Base-by-base conservation (phyloP, 148 eudicot genomes). In the Suaeda aralocaspica region DNA sequence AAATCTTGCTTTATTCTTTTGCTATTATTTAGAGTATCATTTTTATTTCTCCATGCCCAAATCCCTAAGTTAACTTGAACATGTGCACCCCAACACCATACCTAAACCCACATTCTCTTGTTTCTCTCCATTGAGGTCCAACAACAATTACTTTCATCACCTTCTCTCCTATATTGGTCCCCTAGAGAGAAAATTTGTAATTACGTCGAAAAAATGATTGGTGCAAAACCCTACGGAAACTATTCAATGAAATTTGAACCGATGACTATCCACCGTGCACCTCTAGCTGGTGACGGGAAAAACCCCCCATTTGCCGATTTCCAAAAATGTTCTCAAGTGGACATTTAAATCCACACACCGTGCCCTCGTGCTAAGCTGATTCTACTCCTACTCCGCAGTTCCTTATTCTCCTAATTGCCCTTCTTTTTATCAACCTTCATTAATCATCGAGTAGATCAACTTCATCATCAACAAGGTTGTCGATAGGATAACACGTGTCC, bases 401-500 rank as follows among this genome's bases (percentile, higher is more conserved):
- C 13, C 12, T 33, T 39, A 21, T 30, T 29, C 45, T 31, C 51
- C 64, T 16, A 6, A 12, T 22, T 22, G 26, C 30, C 34, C 31
- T 26, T 2, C 4, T 61, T 63, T 51, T 39, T 11, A 12, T 55
- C 9, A n/a, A 18, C 68, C 36, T 5, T 18, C 70, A n/a, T n/a
- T 44, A 77, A 25, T 44, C 50, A 1, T 57, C 60, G 10, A 74
- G 71, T n/a, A 49, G 12, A 19, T 70, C 72, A 19, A 46, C 12
- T 22, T 70, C 72, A n/a, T 73, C 71, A 5, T 87, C 90, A 8
- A 72, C 90, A 8, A 72, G 70, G 19, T 68, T 67, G 62, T 65
- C 58, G 8, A 89, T 76, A 14, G 98, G 98, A 51, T 70, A 95
- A 72, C 99, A 95, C 0, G 97, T 95, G 65, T 89, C 99, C 55